Evolutionary conservation across 139 green algal genomes (phyloP).

Genomic region (Tetradesmus lagerheimii): DNA sequence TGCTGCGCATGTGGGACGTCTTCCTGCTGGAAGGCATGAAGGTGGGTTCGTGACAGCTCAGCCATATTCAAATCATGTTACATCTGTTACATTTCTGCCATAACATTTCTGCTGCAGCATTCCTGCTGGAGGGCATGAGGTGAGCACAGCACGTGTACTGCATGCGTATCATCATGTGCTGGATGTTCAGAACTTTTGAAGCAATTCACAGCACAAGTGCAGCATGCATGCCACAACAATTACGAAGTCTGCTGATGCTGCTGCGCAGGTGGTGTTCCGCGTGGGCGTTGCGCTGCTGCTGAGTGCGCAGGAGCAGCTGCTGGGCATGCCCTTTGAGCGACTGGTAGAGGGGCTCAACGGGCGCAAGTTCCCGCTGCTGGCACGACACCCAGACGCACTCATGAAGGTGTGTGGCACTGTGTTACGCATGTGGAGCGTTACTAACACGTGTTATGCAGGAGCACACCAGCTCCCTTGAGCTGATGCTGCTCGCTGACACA

Average conservation of each 20-base stretch:
- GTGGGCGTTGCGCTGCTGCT: constrained; percentile 81
- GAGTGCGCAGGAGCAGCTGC: constrained; percentile 66
- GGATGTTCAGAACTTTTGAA: too few relatives aligned
- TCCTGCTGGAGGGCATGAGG: too few relatives aligned
- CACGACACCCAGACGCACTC: constrained; percentile 48
- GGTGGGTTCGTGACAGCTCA: constrained; percentile 13
- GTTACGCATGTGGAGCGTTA: neutral
- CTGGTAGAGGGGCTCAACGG: constrained; percentile 56
- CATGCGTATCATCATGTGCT: too few relatives aligned
- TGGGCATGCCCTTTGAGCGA: constrained; percentile 66
- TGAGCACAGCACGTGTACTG: too few relatives aligned
- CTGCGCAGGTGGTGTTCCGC: constrained; percentile 66
- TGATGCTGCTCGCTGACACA: too few relatives aligned
- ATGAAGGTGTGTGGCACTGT: constrained; percentile 29
- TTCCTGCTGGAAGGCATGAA: constrained; percentile 85
- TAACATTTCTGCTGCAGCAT: too few relatives aligned
- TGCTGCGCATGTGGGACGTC: constrained; percentile 88
- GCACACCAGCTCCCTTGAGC: too few relatives aligned
- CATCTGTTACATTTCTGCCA: too few relatives aligned
- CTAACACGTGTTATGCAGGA: neutral
- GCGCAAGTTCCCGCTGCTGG: constrained; percentile 51
- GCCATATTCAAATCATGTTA: too few relatives aligned
- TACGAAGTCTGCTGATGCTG: neutral
- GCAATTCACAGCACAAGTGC: too few relatives aligned
- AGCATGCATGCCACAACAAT: neutral